Percentiles rank a stretch among this genome's conserved stretches.
Conservation (phyloP, 73 alveolate genomes). For the Paramecium bursaria region DNA sequence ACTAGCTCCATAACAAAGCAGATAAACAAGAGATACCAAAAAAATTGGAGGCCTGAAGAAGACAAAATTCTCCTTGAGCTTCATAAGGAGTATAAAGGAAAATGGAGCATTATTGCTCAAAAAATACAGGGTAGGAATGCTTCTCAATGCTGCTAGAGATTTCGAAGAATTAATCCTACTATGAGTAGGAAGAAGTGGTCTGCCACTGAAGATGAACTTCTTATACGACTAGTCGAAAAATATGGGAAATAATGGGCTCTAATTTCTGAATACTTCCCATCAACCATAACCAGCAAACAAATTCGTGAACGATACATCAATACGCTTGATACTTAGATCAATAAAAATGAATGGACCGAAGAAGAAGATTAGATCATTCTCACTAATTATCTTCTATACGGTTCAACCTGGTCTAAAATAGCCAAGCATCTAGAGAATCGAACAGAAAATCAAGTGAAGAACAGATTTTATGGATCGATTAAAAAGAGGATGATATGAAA, state of each 20-base stretch:
- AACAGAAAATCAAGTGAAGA: slow-evolving; percentile 37
- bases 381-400: too few relatives aligned
- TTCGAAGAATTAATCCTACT: slow-evolving; percentile 35
- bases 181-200: slow-evolving; percentile 23
- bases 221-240: slow-evolving; percentile 11
- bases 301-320: slow-evolving; percentile 97
- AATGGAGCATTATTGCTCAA: slow-evolving; percentile 16
- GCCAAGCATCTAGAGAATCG: slow-evolving; percentile 2
- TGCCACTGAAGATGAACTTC: neutral
- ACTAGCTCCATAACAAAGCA: too few relatives aligned
- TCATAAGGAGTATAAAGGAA: too few relatives aligned
- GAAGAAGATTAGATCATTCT: too few relatives aligned
- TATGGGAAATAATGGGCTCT: slow-evolving; percentile 34
- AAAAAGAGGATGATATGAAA: too few relatives aligned
- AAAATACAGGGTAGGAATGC: slow-evolving; percentile 35
- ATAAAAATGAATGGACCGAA: slow-evolving; percentile 86
- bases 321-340: slow-evolving; percentile 90
- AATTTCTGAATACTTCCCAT: slow-evolving; percentile 8
- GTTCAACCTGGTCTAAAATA: slow-evolving; percentile 28
- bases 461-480: slow-evolving; percentile 8
- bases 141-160: slow-evolving; percentile 48
- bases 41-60: slow-evolving; percentile 40
- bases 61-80: neutral
- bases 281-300: slow-evolving; percentile 85
- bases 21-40: slow-evolving; percentile 13